Percentiles rank a stretch among this genome's conserved stretches.
These are phyloP conservation scores for Stentor coeruleus DNA, from an alignment of 73 alveolate species.

Conservation along the genomic window DNA sequence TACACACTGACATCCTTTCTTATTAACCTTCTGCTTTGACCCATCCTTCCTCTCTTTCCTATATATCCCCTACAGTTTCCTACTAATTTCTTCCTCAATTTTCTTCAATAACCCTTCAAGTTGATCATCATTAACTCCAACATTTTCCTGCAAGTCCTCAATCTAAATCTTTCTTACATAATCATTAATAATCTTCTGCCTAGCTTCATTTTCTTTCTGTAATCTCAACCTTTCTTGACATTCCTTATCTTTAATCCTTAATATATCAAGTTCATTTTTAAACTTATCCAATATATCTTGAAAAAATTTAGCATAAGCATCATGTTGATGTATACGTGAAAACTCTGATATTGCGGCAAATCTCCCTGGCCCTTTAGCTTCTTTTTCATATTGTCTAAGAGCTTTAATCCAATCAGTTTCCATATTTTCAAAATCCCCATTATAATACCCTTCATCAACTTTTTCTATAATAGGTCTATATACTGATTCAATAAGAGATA, in stretches of 20 bases:
- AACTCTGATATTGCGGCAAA: not conserved
- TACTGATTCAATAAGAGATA: not conserved
- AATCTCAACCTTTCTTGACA: not conserved
- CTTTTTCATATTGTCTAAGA: not conserved
- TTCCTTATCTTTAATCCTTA: not conserved
- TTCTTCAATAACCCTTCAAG: not conserved
- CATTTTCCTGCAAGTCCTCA: not conserved
- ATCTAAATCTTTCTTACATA: not conserved
- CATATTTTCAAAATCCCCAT: not conserved
- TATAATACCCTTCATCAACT: slow-evolving; percentile 2
- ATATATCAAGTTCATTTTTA: not conserved
- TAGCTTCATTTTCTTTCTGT: not conserved
- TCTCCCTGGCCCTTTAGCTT: slow-evolving; percentile 21
- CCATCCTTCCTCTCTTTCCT: not conserved
- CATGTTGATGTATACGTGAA: slow-evolving; percentile 4
- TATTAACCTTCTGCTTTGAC: no score
- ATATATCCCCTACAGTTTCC: not conserved
- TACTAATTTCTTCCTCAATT: not conserved
- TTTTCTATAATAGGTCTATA: not conserved
- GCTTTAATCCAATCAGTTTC: slow-evolving; percentile 26
- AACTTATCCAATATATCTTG: not conserved
- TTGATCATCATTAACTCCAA: not conserved
- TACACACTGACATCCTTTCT: no score
- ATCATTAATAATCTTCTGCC: not conserved
- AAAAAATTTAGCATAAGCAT: not conserved